phyloP scores from a whole-genome alignment of 2,329 filamentous ascomycete species.

The Sphaerulina musiva region DNA sequence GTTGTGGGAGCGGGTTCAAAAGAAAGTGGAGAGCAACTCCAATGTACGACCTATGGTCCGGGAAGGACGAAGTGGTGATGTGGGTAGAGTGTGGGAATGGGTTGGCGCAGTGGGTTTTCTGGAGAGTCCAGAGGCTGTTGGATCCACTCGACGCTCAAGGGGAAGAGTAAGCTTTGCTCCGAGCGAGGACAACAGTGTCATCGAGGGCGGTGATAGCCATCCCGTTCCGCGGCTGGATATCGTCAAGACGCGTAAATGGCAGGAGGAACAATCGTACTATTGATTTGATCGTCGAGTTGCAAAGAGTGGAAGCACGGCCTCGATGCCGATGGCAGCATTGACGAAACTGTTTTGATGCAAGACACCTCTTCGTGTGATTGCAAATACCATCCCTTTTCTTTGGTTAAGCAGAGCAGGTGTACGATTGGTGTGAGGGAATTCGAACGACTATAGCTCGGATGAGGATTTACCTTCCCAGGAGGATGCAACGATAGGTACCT shows the following conservation, averaged over 20 bases:
- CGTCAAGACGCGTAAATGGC: constrained; percentile 36
- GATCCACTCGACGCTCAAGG: constrained; percentile 23
- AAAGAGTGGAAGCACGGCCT: background rate
- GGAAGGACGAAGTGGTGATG: constrained; percentile 49
- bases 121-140: constrained; percentile 23
- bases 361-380: too few relatives aligned
- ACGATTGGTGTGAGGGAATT: too few relatives aligned
- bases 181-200: constrained; percentile 8
- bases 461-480: too few relatives aligned
- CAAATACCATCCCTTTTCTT: background rate
- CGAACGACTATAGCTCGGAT: too few relatives aligned
- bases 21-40: constrained; percentile 85
- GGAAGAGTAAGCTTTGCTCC: constrained; percentile 29
- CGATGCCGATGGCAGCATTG: background rate
- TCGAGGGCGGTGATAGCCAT: constrained; percentile 12
- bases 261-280: constrained; percentile 44
- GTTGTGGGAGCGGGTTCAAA: constrained; percentile 76
- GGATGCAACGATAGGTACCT: too few relatives aligned
- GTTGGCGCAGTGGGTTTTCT: constrained; percentile 49
- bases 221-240: constrained; percentile 11
- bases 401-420: background rate
- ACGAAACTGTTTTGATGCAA: too few relatives aligned
- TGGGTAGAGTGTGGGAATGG: constrained; percentile 63
- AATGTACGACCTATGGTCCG: constrained; percentile 78
- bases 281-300: constrained; percentile 22